Percentiles rank a stretch among this genome's conserved stretches.
These are phyloP conservation scores for Pseudogymnoascus sp. DNA, from an alignment of 2,329 filamentous ascomycete genomes.

Conservation along the genomic window DNA sequence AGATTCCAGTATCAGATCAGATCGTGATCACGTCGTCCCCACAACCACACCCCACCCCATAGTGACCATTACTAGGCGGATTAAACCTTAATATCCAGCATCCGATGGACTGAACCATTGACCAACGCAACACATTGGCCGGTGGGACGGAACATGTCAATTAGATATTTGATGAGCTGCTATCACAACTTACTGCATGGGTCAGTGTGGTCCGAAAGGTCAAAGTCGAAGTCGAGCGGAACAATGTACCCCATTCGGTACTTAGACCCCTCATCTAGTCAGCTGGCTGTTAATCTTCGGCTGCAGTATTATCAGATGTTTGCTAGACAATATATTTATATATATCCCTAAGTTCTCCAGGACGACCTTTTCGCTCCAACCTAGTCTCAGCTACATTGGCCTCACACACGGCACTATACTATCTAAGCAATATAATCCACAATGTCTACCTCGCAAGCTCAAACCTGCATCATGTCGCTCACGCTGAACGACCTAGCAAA, in stretches of 20 bases:
- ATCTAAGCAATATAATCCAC: neutral
- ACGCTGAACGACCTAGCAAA: constrained; percentile 36
- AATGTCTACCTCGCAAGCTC: neutral
- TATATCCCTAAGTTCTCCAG: neutral
- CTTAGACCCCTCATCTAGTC: neutral
- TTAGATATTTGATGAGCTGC: neutral
- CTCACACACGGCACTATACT: neutral
- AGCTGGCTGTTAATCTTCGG: neutral
- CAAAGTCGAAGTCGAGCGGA: neutral
- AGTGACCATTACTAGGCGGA: no score
- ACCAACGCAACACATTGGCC: neutral
- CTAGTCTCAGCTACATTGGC: neutral
- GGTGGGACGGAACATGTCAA: neutral
- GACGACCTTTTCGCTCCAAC: neutral
- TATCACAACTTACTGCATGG: neutral
- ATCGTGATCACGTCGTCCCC: no score
- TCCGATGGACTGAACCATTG: neutral
- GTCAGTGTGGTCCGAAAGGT: neutral
- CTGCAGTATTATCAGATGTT: neutral
- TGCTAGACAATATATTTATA: neutral
- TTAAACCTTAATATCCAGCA: no score
- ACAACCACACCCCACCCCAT: no score
- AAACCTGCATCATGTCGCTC: constrained; percentile 34
- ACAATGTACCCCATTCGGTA: neutral
- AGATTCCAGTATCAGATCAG: no score